Base-by-base conservation (phyloP, 495 filamentous ascomycete genomes). In the Mycothermus thermophilus region DNA sequence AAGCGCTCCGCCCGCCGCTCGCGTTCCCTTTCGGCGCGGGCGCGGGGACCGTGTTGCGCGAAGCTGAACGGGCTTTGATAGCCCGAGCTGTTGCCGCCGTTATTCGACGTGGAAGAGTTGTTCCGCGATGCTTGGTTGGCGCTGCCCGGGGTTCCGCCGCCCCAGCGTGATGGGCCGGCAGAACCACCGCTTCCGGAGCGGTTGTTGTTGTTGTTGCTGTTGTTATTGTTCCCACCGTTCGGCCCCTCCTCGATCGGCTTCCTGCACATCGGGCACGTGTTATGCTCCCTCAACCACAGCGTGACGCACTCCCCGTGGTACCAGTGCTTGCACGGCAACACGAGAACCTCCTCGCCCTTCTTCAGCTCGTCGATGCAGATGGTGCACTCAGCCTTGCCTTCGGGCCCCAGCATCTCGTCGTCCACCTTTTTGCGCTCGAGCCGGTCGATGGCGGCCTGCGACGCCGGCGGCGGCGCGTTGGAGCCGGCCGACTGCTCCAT, bases 301-400 rank as follows among this genome's bases (percentile, higher is more conserved):
- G 67, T 64, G 25, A 87, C 77, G 46, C 86, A 93, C 10, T 69
- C 59, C 31, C 69, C 75, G 50, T 93, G 84, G 53, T 93, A 97
- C 81, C 83, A 93, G 48, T 97, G 90, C 3, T 67, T 77, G 59
- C 90, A 97, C 2, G 87, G 87, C 18, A 97, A 57, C 16, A 79
- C 67, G 0, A 77, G 74, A 5, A 90, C 81, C 51, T 86, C 76
- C 16, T 77, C 79, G 10, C 75, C 81, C 22, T 80, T 48, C 27
- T 74, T 64, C 22, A 93, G 76, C 2, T 81, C 69, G 36, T 95
- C 88, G 67, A 95, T 96, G 51, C 90, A 97, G 39, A 94, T 88
- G 16, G 81, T 83, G 50, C 86, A 94, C 43, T 93, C 87, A 3
- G 70, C 82, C 38, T 66, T 69, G 3, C 61, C 54, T 29, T 73